These are phyloP conservation scores for Biscutella laevigata DNA, from an alignment of 441 rosid genomes.

Conservation along the genomic window DNA sequence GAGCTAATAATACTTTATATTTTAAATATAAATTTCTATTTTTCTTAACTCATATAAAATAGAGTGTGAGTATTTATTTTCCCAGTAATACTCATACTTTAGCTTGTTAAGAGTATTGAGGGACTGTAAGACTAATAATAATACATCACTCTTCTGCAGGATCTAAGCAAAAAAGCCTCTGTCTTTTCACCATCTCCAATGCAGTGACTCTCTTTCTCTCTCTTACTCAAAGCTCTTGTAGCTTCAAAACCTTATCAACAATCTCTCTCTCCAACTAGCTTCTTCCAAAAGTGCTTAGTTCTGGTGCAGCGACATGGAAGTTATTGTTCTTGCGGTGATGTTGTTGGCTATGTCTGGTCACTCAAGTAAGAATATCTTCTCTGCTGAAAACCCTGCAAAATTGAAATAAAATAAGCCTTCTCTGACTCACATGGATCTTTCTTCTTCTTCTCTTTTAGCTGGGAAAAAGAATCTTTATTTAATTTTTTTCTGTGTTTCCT, in stretches of 20 bases:
- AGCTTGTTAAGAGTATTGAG: neutral
- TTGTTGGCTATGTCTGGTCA: conserved; percentile 55
- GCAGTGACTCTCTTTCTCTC: conserved; percentile 21
- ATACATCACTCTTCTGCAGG: conserved; percentile 20
- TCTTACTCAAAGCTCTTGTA: conserved; percentile 9
- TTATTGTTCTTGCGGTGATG: conserved; percentile 38
- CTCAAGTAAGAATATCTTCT: conserved; percentile 51
- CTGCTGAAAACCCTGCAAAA: conserved; percentile 1
- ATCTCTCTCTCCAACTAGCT: conserved; percentile 10
- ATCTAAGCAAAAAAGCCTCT: conserved; percentile 20
- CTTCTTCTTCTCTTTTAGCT: neutral
- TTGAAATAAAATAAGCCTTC: neutral
- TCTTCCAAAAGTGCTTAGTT: conserved; percentile 3
- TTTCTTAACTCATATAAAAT: neutral
- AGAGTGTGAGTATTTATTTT: neutral
- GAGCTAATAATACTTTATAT: neutral
- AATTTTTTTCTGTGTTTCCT: too few relatives aligned
- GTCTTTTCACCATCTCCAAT: conserved; percentile 23
- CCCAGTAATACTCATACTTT: neutral
- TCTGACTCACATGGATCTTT: conserved; percentile 7
- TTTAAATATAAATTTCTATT: neutral
- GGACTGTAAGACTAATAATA: neutral
- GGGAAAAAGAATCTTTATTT: neutral
- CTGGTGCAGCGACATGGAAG: conserved; percentile 33
- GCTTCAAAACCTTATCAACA: conserved; percentile 14